Evolutionary conservation across 352 stramenopile genomes (phyloP).

Genomic region (Saprolegnia parasitica): DNA sequence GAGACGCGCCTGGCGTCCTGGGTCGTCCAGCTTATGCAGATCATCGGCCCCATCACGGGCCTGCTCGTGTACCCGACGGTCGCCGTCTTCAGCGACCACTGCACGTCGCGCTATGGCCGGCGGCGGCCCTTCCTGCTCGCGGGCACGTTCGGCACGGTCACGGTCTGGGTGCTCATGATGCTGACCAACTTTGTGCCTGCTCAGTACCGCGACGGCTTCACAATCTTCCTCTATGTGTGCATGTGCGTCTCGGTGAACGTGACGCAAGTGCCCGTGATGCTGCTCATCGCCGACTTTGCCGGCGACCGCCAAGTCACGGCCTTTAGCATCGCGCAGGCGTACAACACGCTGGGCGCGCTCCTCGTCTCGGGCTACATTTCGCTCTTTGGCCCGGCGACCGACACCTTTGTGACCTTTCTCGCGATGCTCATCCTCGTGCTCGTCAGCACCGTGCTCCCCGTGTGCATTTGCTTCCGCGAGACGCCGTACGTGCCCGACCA

Average conservation of each 20-base stretch:
- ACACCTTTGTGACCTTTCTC: constrained; percentile 44
- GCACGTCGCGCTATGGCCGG: constrained; percentile 33
- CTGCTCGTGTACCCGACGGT: constrained; percentile 47
- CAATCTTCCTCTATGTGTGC: neutral
- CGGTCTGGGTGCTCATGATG: constrained; percentile 54
- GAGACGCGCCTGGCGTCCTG: constrained; percentile 45
- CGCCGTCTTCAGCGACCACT: constrained; percentile 42
- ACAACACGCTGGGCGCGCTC: constrained; percentile 44
- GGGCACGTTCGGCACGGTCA: constrained; percentile 35
- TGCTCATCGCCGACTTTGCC: constrained; percentile 56
- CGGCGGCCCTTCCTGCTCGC: too few relatives aligned
- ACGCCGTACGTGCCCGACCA: constrained; percentile 19
- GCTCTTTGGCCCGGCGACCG: constrained; percentile 42
- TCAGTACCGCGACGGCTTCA: constrained; percentile 30
- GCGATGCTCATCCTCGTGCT: constrained; percentile 48
- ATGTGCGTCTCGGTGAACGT: constrained; percentile 61
- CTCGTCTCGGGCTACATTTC: constrained; percentile 47
- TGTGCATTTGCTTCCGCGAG: constrained; percentile 39
- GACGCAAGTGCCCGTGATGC: constrained; percentile 38
- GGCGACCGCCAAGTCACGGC: constrained; percentile 46
- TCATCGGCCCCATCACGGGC: constrained; percentile 45
- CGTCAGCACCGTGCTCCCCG: constrained; percentile 34
- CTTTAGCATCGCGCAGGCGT: constrained; percentile 45
- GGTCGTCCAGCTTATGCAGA: constrained; percentile 53
- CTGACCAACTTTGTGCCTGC: too few relatives aligned